Percentiles rank a stretch among this genome's conserved stretches.
phyloP scores from a whole-genome alignment of 75 land plant species.

The Picea glauca region DNA sequence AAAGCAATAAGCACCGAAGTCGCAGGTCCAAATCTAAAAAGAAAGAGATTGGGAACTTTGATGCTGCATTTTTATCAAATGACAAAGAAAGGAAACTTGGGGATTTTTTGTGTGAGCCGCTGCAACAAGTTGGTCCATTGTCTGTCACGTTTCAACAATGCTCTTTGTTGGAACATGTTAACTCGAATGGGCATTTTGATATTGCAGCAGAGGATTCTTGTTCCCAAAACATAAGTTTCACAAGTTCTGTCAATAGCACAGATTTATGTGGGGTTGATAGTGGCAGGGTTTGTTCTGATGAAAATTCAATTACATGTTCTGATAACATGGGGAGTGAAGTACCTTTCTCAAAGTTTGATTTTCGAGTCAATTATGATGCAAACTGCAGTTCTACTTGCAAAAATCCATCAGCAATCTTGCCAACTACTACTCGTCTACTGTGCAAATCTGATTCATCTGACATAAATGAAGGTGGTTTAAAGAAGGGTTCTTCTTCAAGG shows the following conservation, averaged over 20 bases:
- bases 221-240: conserved; percentile 5
- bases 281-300: not conserved
- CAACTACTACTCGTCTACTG: not conserved
- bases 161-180: not conserved
- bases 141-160: not conserved
- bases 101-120: not conserved
- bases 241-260: not conserved
- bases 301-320: not conserved
- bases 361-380: not conserved
- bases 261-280: not conserved
- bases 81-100: not conserved
- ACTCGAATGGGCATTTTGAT: not conserved
- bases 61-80: not conserved
- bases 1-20: conserved; percentile 4
- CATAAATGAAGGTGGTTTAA: not conserved
- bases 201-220: not conserved
- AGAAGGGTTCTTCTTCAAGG: not conserved
- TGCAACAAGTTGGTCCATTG: not conserved
- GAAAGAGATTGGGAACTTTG: conserved; percentile 1
- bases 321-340: not conserved
- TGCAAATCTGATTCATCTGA: not conserved
- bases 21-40: conserved; percentile 8
- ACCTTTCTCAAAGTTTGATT: not conserved
- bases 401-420: not conserved
- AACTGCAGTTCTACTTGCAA: not conserved